A percentile compares a stretch with the other conserved stretches of the same genome.
These are phyloP conservation scores for Phylloporus rhodoxanthus DNA, from an alignment of 768 basidiomycete species.

Conservation along the genomic window DNA sequence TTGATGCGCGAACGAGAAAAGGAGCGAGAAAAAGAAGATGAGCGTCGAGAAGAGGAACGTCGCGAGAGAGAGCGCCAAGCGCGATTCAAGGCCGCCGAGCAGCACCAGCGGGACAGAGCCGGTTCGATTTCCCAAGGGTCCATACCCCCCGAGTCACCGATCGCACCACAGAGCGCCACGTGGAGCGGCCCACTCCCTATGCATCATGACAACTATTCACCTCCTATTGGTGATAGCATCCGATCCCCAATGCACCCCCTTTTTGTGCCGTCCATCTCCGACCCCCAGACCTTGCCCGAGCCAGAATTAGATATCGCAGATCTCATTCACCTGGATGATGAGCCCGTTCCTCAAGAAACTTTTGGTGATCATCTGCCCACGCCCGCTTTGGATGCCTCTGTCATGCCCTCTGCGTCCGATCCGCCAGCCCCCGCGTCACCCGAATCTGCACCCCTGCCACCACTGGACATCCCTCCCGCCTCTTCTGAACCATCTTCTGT, in stretches of 20 bases:
- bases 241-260: slow-evolving; percentile 31
- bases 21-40: slow-evolving; percentile 58
- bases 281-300: slow-evolving; percentile 39
- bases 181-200: slow-evolving; percentile 62
- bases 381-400: slow-evolving; percentile 14
- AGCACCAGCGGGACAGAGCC: slow-evolving; percentile 42
- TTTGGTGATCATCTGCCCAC: slow-evolving; percentile 17
- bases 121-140: slow-evolving; percentile 46
- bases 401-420: slow-evolving; percentile 6
- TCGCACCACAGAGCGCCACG: slow-evolving; percentile 37
- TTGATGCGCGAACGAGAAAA: slow-evolving; percentile 45
- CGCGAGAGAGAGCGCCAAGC: slow-evolving; percentile 66
- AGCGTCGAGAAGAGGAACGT: slow-evolving; percentile 50
- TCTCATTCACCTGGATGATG: slow-evolving; percentile 74
- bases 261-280: slow-evolving; percentile 36
- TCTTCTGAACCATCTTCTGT: slow-evolving; percentile 28
- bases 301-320: slow-evolving; percentile 69
- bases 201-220: slow-evolving; percentile 25
- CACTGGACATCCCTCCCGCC: slow-evolving; percentile 40
- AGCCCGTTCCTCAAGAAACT: slow-evolving; percentile 35
- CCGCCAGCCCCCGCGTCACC: neutral
- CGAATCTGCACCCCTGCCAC: slow-evolving; percentile 1
- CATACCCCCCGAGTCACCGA: slow-evolving; percentile 69
- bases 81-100: slow-evolving; percentile 46
- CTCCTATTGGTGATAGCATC: slow-evolving; percentile 19